Conservation (phyloP, 2,329 filamentous ascomycete genomes). For the Lasiodiplodia hormozganensis region DNA sequence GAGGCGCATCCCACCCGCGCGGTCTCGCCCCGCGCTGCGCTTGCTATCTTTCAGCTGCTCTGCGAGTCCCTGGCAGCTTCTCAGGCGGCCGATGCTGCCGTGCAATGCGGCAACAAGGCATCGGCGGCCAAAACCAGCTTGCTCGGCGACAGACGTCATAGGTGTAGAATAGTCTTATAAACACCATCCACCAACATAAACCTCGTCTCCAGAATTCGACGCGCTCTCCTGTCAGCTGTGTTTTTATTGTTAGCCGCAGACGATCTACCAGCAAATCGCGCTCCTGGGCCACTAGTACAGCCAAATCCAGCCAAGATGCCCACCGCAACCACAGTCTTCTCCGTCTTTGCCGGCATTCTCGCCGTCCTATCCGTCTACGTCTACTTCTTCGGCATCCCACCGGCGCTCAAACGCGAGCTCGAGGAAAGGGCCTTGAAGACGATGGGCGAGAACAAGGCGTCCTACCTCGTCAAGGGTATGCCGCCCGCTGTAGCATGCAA, state of each 20-base stretch:
- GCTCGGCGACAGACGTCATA: slow-evolving; percentile 23
- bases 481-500: not conserved
- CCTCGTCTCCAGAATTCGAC: not conserved
- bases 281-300: not conserved
- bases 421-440: slow-evolving; percentile 56
- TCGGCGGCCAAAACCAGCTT: slow-evolving; percentile 16
- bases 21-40: slow-evolving; percentile 1
- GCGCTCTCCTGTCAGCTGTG: not conserved
- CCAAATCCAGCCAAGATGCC: slow-evolving; percentile 24
- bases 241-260: slow-evolving; percentile 2
- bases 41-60: not conserved
- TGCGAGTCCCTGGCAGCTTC: not conserved
- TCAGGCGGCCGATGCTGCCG: not conserved
- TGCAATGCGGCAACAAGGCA: slow-evolving; percentile 13
- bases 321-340: slow-evolving; percentile 36
- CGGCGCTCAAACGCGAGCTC: slow-evolving; percentile 54
- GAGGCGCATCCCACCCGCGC: not conserved
- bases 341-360: slow-evolving; percentile 44
- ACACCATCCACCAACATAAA: slow-evolving; percentile 2
- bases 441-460: slow-evolving; percentile 61
- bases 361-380: slow-evolving; percentile 48
- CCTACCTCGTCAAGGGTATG: slow-evolving; percentile 49
- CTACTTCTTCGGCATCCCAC: slow-evolving; percentile 57
- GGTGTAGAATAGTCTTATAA: slow-evolving; percentile 6
- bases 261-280: not conserved